Conservation (phyloP, 371 early-diverging fungal species). For the Lichtheimia corymbifera region DNA sequence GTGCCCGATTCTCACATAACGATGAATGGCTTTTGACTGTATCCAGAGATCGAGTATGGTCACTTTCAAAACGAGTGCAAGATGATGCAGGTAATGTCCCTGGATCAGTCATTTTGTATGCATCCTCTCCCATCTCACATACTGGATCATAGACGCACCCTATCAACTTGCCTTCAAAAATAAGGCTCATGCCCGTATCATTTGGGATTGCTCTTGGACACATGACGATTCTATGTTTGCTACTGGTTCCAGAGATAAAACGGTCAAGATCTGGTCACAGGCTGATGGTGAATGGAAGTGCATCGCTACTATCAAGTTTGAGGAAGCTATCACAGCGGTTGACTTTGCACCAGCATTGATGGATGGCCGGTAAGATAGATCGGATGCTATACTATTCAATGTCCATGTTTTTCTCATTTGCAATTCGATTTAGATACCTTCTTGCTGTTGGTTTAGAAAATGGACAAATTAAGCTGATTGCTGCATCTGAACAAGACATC, state of each 20-base stretch:
- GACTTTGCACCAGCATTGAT: slow-evolving; percentile 65
- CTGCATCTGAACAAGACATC: slow-evolving; percentile 19
- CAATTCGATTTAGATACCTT: slow-evolving; percentile 55
- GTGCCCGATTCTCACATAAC: slow-evolving; percentile 75
- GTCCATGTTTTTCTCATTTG: slow-evolving; percentile 3
- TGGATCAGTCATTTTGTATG: slow-evolving; percentile 12
- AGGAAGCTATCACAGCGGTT: slow-evolving; percentile 80
- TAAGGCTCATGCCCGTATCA: slow-evolving; percentile 92
- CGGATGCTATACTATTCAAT: background rate
- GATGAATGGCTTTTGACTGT: slow-evolving; percentile 76
- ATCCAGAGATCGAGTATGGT: slow-evolving; percentile 91
- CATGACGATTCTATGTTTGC: slow-evolving; percentile 80
- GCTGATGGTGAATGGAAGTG: slow-evolving; percentile 30
- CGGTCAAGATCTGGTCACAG: slow-evolving; percentile 79
- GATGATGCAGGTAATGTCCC: slow-evolving; percentile 17
- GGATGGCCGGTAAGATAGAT: slow-evolving; percentile 34
- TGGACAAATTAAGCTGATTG: slow-evolving; percentile 67
- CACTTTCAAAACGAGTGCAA: slow-evolving; percentile 65
- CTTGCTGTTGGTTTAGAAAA: slow-evolving; percentile 86
- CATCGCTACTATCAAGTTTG: slow-evolving; percentile 65
- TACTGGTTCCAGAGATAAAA: slow-evolving; percentile 93
- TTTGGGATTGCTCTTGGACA: slow-evolving; percentile 91
- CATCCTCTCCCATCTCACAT: too few species aligned
- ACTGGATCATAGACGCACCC: slow-evolving; percentile 24
- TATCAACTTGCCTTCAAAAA: slow-evolving; percentile 61